phyloP scores from a whole-genome alignment of 2,329 filamentous ascomycete genomes.

The Sclerotinia subarctica region DNA sequence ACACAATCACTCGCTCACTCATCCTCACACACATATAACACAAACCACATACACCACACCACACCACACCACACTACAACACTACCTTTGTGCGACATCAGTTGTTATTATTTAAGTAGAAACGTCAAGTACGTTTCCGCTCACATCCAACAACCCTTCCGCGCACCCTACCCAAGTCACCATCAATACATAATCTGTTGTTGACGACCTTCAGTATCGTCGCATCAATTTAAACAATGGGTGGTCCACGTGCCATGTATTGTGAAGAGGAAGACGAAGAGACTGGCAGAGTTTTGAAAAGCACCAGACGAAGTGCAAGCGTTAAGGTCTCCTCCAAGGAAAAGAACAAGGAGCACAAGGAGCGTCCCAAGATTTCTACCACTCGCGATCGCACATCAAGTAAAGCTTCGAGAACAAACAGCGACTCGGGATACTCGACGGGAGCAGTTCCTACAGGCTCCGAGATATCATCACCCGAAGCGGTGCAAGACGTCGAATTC shows the following conservation, averaged over 20 bases:
- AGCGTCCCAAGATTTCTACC: conserved; percentile 11
- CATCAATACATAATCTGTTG: conserved; percentile 3
- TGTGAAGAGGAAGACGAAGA: conserved; percentile 34
- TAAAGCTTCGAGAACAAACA: conserved; percentile 18
- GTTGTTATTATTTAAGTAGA: conserved; percentile 18
- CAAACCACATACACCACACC: neutral
- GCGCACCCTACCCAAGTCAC: neutral
- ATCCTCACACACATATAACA: neutral
- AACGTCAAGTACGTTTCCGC: neutral
- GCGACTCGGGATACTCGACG: conserved; percentile 22
- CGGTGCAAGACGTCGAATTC: conserved; percentile 4
- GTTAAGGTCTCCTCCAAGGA: conserved; percentile 23
- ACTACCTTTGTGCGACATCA: conserved; percentile 17
- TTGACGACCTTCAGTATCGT: conserved; percentile 17
- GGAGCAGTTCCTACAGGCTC: conserved; percentile 13
- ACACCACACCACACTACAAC: neutral
- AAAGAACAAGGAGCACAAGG: conserved; percentile 22
- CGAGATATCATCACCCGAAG: conserved; percentile 16
- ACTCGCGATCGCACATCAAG: conserved; percentile 16
- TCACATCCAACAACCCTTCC: neutral
- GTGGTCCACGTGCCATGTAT: conserved; percentile 31
- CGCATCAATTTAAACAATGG: conserved; percentile 22
- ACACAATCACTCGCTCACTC: neutral
- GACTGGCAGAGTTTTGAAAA: conserved; percentile 27
- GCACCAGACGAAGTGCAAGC: conserved; percentile 31